Base-by-base conservation (phyloP, 441 rosid species). In the Adansonia grandidieri region DNA sequence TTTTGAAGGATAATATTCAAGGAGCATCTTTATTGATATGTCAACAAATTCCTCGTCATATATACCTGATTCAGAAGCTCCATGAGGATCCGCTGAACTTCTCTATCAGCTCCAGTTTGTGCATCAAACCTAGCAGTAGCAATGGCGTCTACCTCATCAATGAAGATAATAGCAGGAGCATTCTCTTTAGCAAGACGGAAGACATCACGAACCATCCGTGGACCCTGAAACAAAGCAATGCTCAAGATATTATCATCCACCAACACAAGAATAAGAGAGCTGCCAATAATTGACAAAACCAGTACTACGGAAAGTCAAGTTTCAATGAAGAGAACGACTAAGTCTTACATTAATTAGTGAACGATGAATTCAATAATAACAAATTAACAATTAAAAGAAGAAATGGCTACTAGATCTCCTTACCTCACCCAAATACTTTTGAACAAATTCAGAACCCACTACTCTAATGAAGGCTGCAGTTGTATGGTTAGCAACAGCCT, bases 201-300 rank as follows among this genome's bases (percentile, higher is more conserved):
- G 79, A 96, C 99, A 89, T 94, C 99, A 78, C 99, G 98, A 74
- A 96, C 98, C 99, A 96, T 96, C n/a, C 98, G 87, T n/a, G 99
- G 99, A 10, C 99, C 99, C 98, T 95, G 79, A 69, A 51, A 74
- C 22, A 67, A 76, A 22, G 10, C 47, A 77, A 79, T 2, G n/a
- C 65, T 66, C 63, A 56, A 8, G 45, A 48, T 57, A 48, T 48
- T 44, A 77, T n/a, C 20, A 54, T 69, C 50, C 53, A 53, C 2
- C 14, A 40, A 47, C 37, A 19, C 6, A 57, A 44, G 40, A 24
- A 3, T 13, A 24, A 75, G 45, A 47, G 17, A 15, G 67, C 6
- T n/a, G 61, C 50, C 42, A 76, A 17, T 48, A 48, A 51, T 51
- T 51, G 51, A 8, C 17, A 62, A 63, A 47, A 64, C 15, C 10